These are phyloP conservation scores for Cyclocybe aegerita DNA, from an alignment of 768 basidiomycete species.

Conservation along the genomic window DNA sequence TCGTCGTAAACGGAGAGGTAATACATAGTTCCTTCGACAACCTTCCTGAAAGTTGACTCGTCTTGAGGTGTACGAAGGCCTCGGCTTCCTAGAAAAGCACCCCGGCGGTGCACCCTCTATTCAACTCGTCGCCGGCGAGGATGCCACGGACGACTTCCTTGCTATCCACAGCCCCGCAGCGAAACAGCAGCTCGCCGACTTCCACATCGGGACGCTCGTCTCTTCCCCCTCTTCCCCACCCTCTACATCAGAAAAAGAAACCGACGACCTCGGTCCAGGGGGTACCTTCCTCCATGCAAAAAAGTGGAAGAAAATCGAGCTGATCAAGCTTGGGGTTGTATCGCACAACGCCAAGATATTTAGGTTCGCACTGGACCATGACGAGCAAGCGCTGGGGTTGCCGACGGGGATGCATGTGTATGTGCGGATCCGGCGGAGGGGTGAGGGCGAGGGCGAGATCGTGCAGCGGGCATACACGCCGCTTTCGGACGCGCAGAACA, in stretches of 20 bases:
- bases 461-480: slow-evolving; percentile 64
- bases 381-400: slow-evolving; percentile 47
- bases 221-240: slow-evolving; percentile 19
- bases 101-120: slow-evolving; percentile 61
- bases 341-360: slow-evolving; percentile 52
- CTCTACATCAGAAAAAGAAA: neutral
- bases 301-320: slow-evolving; percentile 46
- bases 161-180: slow-evolving; percentile 60
- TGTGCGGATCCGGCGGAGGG: slow-evolving; percentile 42
- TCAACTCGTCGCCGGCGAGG: slow-evolving; percentile 52
- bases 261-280: slow-evolving; percentile 7
- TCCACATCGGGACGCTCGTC: slow-evolving; percentile 48
- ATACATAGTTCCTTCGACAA: neutral
- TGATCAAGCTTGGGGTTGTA: slow-evolving; percentile 35
- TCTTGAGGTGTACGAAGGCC: slow-evolving; percentile 48
- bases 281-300: slow-evolving; percentile 38
- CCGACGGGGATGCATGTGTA: slow-evolving; percentile 63
- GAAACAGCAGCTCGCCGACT: slow-evolving; percentile 42
- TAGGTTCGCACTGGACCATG: slow-evolving; percentile 43
- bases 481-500: slow-evolving; percentile 37
- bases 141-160: slow-evolving; percentile 64
- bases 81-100: slow-evolving; percentile 50
- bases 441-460: slow-evolving; percentile 29
- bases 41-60: neutral
- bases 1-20: slow-evolving; percentile 51